Evolutionary conservation across 1,139 yeast species (phyloP).

Genomic region (Scheffersomyces titani): DNA sequence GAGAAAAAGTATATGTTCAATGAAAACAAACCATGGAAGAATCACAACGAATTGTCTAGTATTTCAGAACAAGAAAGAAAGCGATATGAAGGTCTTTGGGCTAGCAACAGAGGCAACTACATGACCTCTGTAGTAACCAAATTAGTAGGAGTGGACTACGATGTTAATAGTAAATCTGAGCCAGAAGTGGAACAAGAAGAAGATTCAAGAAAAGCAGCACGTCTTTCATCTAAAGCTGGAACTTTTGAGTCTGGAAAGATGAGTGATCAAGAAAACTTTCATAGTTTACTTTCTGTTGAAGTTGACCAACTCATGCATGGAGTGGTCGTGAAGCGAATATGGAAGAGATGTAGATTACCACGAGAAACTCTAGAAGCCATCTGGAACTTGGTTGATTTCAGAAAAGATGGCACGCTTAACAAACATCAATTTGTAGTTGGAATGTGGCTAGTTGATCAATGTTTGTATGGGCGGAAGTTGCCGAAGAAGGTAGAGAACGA

Average conservation of each 20-base stretch:
- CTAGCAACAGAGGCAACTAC: slow-evolving; percentile 74
- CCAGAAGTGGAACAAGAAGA: slow-evolving; percentile 17
- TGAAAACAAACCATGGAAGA: slow-evolving; percentile 95
- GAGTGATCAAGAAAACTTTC: slow-evolving; percentile 29
- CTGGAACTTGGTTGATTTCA: slow-evolving; percentile 78
- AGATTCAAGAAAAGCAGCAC: slow-evolving; percentile 31
- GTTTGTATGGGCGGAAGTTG: slow-evolving; percentile 88
- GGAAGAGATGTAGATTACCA: slow-evolving; percentile 77
- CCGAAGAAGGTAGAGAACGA: slow-evolving; percentile 62
- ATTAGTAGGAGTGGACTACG: slow-evolving; percentile 36
- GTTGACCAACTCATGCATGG: slow-evolving; percentile 55
- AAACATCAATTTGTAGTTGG: slow-evolving; percentile 86
- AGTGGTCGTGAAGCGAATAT: slow-evolving; percentile 70
- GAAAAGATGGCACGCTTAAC: slow-evolving; percentile 76
- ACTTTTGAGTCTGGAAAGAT: slow-evolving; percentile 11
- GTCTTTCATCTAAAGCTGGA: slow-evolving; percentile 27
- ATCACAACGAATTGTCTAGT: slow-evolving; percentile 62
- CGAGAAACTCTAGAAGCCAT: slow-evolving; percentile 62
- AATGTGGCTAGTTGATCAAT: slow-evolving; percentile 95
- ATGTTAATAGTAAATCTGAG: slow-evolving; percentile 8
- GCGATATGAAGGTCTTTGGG: slow-evolving; percentile 93
- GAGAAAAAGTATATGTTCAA: slow-evolving; percentile 59
- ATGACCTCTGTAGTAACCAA: slow-evolving; percentile 42
- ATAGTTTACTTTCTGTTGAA: slow-evolving; percentile 32
- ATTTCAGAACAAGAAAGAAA: slow-evolving; percentile 76